Evolutionary conservation across 2,329 filamentous ascomycete species (phyloP), one percentile per base, ranked within the genome.

Genomic region (Epichloe coenophiala): DNA sequence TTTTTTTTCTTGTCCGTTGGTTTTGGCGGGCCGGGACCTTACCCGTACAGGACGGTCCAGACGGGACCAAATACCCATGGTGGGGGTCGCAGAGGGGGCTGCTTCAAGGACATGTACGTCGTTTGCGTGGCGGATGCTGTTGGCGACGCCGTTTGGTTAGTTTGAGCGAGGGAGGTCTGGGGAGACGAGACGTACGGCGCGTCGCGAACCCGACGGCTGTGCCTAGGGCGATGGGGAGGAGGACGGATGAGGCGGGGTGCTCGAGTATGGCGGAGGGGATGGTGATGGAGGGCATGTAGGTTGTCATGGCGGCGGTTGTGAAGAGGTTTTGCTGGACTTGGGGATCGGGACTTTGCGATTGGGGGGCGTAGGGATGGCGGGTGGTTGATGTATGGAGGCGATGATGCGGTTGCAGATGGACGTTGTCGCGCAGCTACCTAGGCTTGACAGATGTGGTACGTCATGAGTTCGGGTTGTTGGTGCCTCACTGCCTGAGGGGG

Each of bases 271-370:
- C 72, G 45, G 75, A 70, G 2, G 88, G 88, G 17, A 95, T 74
- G 21, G 86, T 89, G 56, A 94, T 68, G 39, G 80, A 82, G n/a
- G 86, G 82, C 53, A 93, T 80, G 65, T 85, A 84, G 55, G 86
- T 82, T 12, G 86, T 90, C 87, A 93, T 94, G 27, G 27, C 27
- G 27, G 27, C 27, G 27, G 27, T 11, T 11, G 27, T 31, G 27
- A 17, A 8, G 8, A 9, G 27, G 27, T 3, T 9, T 31, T 31
- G 27, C 27, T 31, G 27, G 27, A 31, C 8, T 31, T 31, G 27
- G 27, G 3, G 7, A 11, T n/a, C n/a, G 0, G 27, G 27, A 31
- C 8, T 31, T 31, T 31, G 27, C 27, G 27, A 3, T 31, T 3
- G 11, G 11, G 27, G 27, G 9, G 27, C 8, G 27, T 31, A 4